Base-by-base conservation (phyloP, 768 basidiomycete species). In the Leccinum pellstonianum region DNA sequence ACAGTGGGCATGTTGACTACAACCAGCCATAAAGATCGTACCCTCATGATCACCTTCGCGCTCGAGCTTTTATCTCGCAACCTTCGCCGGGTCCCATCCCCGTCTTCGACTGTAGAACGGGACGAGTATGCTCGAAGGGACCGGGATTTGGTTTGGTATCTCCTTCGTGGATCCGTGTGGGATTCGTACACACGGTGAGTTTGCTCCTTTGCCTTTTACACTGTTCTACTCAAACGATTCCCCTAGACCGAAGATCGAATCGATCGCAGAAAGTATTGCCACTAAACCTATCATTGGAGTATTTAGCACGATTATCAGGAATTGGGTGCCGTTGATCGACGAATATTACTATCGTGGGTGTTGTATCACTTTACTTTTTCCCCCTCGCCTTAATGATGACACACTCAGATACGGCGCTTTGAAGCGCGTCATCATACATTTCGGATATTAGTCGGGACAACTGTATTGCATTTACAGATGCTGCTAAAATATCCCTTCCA, bases 281-380 rank as follows among this genome's bases (percentile, higher is more conserved):
- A 77, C 77, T 57, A 80, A 79, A 49, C 91, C 91, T 15, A 54
- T 93, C 27, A 67, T 94, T 27, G 83, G 86, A n/a, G 70, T 92
- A 52, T 73, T 91, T 43, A 80, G 90, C 63, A 83, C 86, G 25
- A 75, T 94, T 59, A 70, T 91, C 59, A 86, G 84, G 63, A 91
- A 93, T 67, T 94, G 93, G 92, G 85, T 94, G 63, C 93, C 91
- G 19, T 76, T 94, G 70, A 90, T 94, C 61, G 86, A 94, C 70
- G 90, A 91, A 69, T 94, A 94, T 76, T 87, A 94, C 77, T 94
- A 94, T 80, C 94, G 92, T 92, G 68, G 61, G 92, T 61, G 25
- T n/a, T 47, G 9, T 23, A 43, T 43, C n/a, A 43, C 43, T 11
- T 25, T 59, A 25, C 38, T 48, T 21, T 48, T 43, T 9, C 12